These are phyloP conservation scores for Friedmanniomyces simplex DNA, from an alignment of 495 filamentous ascomycete species.

Conservation along the genomic window DNA sequence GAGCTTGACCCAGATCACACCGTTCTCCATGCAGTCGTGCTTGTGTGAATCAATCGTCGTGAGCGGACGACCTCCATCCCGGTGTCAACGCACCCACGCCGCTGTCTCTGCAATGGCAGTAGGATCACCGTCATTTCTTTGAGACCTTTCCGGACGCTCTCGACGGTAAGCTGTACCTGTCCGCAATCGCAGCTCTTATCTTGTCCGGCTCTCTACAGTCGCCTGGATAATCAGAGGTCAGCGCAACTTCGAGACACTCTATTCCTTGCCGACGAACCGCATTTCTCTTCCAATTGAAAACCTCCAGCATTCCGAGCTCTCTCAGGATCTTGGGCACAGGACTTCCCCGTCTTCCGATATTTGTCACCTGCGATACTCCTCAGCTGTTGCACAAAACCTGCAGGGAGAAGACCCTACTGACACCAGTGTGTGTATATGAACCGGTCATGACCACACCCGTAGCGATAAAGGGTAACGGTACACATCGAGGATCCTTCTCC, in stretches of 20 bases:
- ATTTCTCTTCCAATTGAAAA: not conserved
- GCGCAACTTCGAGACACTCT: too few relatives aligned
- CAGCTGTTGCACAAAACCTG: not conserved
- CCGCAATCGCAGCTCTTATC: too few relatives aligned
- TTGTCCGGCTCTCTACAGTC: too few relatives aligned
- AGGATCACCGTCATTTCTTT: too few relatives aligned
- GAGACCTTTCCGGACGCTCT: too few relatives aligned
- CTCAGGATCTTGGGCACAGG: not conserved
- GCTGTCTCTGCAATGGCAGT: too few relatives aligned
- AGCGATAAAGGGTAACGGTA: not conserved
- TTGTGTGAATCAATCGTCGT: too few relatives aligned
- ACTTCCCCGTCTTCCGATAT: not conserved
- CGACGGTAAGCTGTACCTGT: too few relatives aligned
- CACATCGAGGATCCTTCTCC: not conserved
- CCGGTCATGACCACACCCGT: not conserved
- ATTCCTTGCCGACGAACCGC: not conserved
- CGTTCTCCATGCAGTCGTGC: too few relatives aligned
- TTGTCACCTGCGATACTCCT: not conserved
- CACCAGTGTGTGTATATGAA: not conserved
- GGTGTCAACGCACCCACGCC: too few relatives aligned
- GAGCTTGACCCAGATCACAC: too few relatives aligned
- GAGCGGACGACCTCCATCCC: too few relatives aligned
- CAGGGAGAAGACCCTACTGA: not conserved
- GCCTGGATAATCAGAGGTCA: not conserved
- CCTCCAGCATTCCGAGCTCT: not conserved